phyloP scores from a whole-genome alignment of 176 grass and related monocot species.

The Tillandsia leiboldiana region DNA sequence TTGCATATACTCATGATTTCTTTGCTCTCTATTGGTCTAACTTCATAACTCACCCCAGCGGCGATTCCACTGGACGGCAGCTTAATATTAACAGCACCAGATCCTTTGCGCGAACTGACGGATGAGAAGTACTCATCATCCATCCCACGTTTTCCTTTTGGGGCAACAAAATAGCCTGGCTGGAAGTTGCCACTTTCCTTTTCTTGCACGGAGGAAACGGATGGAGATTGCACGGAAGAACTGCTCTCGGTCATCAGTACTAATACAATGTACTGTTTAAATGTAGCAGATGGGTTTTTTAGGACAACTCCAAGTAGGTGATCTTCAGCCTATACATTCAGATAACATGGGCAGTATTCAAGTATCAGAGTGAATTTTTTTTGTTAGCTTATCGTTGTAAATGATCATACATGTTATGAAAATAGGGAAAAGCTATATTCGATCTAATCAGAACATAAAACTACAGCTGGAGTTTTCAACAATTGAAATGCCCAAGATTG shows the following conservation, averaged over 20 bases:
- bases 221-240: constrained; percentile 30
- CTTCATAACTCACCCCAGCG: constrained; percentile 61
- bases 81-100: constrained; percentile 64
- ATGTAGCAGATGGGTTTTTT: constrained; percentile 48
- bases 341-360: constrained; percentile 14
- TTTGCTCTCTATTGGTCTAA: constrained; percentile 67
- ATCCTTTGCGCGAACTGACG: constrained; percentile 44
- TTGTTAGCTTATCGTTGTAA: background rate
- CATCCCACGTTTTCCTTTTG: constrained; percentile 87
- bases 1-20: constrained; percentile 73
- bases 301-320: constrained; percentile 77
- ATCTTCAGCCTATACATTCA: constrained; percentile 69
- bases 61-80: constrained; percentile 60
- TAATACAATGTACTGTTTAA: constrained; percentile 68
- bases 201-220: constrained; percentile 25
- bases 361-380: background rate
- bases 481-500: too few relatives aligned
- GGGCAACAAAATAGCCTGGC: constrained; percentile 63
- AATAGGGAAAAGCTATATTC: background rate
- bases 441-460: too few relatives aligned
- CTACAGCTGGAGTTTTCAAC: too few relatives aligned
- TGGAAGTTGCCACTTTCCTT: constrained; percentile 48
- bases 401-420: background rate
- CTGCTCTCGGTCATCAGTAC: constrained; percentile 53
- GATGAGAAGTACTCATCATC: constrained; percentile 84